Evolutionary conservation across 1,284 basidiomycete genomes (phyloP), one percentile per base, ranked within the genome.

Genomic region (Stygiomarasmius scandens): DNA sequence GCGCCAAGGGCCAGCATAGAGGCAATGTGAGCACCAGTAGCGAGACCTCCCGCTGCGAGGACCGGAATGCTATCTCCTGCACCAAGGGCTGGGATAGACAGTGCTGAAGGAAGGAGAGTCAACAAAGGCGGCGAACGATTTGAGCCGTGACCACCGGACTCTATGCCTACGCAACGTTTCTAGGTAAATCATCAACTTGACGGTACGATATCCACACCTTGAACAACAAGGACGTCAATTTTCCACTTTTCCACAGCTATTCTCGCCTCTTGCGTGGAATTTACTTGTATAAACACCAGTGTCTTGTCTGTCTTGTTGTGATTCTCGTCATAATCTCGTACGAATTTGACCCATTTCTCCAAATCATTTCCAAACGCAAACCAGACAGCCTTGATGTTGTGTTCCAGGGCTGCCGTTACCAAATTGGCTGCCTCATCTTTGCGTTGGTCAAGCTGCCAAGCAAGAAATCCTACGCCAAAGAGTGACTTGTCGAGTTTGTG

Each of bases 81-180:
- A 32, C 29, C 6, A 12, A 32, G 29, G 12, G 29, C 29, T 32
- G 29, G 29, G 12, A 32, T 5, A 12, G 6, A 32, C 12, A 32
- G 12, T 5, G 12, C 29, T 6, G 29, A 32, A 32, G 86, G 78
- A 53, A 91, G 64, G 34, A 92, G 72, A 20, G 78, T 80, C 55
- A 85, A 70, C 29, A 88, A 73, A 3, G 89, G 81, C 51, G 83
- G 81, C 19, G 87, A 81, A 47, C 76, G 67, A 47, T 69, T 63
- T 49, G 77, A 71, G 12, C 89, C 90, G 69, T 92, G 90, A 34
- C 90, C 90, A 4, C 90, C 90, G 34, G 88, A 80, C 73, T 92
- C 90, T 61, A 76, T 83, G 12, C 90, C 89, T 92, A 64, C 19
- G 58, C 52, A 56, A 55, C 48, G 52, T n/a, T 47, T 34, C 53